These are phyloP conservation scores for Fusarium solani-melongenae DNA, from an alignment of 2,329 filamentous ascomycete genomes.

Conservation along the genomic window DNA sequence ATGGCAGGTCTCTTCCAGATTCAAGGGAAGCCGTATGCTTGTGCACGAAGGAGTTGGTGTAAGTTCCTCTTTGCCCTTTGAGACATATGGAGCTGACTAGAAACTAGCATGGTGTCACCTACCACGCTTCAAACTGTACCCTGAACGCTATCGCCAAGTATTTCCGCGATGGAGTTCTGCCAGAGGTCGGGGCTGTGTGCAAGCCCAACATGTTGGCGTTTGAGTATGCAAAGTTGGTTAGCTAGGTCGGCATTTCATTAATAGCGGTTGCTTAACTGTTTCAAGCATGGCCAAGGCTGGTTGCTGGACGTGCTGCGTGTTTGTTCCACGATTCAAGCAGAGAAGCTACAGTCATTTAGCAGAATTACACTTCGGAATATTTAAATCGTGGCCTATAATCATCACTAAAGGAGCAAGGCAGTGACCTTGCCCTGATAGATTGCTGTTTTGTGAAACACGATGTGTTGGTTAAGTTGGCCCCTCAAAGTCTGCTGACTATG, in stretches of 20 bases:
- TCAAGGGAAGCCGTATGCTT: conserved; percentile 30
- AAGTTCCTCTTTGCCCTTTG: background rate
- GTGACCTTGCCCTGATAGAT: no score
- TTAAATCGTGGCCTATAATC: no score
- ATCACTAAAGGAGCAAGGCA: no score
- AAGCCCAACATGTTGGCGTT: conserved; percentile 24
- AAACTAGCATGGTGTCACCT: conserved; percentile 25
- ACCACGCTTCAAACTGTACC: conserved; percentile 22
- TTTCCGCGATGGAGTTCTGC: conserved; percentile 15
- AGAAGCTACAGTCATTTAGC: no score
- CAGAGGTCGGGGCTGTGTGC: conserved; percentile 13
- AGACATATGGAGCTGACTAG: background rate
- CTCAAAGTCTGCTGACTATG: no score
- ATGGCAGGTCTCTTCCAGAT: conserved; percentile 27
- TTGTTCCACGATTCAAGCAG: fast-evolving
- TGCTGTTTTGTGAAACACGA: no score
- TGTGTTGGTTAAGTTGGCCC: no score
- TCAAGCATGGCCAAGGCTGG: background rate
- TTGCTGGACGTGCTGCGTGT: background rate
- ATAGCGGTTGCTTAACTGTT: background rate
- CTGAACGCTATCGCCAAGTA: conserved; percentile 16
- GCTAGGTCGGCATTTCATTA: background rate
- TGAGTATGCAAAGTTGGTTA: conserved; percentile 4
- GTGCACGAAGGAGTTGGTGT: conserved; percentile 37
- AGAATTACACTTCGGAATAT: no score